Percentiles rank a stretch among this genome's conserved stretches.
Conservation (phyloP, 805 yeast species). For the Starmerella sp. region DNA sequence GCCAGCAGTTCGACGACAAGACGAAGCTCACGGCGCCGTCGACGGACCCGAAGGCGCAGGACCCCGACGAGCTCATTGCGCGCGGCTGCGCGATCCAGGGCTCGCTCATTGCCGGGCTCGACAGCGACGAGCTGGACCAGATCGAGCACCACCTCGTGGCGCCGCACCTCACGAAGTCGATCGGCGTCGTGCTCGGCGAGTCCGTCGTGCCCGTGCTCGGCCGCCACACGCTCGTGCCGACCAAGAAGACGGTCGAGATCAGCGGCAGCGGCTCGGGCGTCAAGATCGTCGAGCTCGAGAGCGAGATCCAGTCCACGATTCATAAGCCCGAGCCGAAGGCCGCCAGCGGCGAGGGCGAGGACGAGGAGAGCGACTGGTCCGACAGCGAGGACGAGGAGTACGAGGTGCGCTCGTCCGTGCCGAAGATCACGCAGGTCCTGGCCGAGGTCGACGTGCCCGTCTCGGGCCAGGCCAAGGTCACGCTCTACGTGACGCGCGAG, state of each 20-base stretch:
- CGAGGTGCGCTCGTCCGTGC: slow-evolving; percentile 60
- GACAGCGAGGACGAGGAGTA: slow-evolving; percentile 76
- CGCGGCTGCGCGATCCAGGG: slow-evolving; percentile 98
- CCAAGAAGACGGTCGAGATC: slow-evolving; percentile 61
- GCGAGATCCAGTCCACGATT: slow-evolving; percentile 72
- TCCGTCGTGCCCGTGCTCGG: slow-evolving; percentile 59
- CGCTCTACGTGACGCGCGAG: slow-evolving; percentile 52
- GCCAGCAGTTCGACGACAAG: slow-evolving; percentile 64
- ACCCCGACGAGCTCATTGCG: slow-evolving; percentile 82
- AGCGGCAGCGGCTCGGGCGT: slow-evolving; percentile 47
- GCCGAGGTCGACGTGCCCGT: slow-evolving; percentile 70
- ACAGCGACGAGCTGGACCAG: slow-evolving; percentile 76
- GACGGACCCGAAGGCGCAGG: slow-evolving; percentile 57
- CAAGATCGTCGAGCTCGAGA: slow-evolving; percentile 58
- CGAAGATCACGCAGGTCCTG: slow-evolving; percentile 59
- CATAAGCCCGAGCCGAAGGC: slow-evolving; percentile 59
- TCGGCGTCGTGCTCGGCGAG: slow-evolving; percentile 73
- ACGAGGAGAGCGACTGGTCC: slow-evolving; percentile 41
- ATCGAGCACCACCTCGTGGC: slow-evolving; percentile 45
- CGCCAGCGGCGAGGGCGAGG: slow-evolving; percentile 39
- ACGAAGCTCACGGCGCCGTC: slow-evolving; percentile 68
- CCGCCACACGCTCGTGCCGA: slow-evolving; percentile 82
- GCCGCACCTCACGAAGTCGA: slow-evolving; percentile 70
- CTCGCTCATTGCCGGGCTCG: slow-evolving; percentile 61
- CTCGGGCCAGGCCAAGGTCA: slow-evolving; percentile 54